These are phyloP conservation scores for Circinella umbellata DNA, from an alignment of 371 early-diverging fungal species.

Conservation along the genomic window DNA sequence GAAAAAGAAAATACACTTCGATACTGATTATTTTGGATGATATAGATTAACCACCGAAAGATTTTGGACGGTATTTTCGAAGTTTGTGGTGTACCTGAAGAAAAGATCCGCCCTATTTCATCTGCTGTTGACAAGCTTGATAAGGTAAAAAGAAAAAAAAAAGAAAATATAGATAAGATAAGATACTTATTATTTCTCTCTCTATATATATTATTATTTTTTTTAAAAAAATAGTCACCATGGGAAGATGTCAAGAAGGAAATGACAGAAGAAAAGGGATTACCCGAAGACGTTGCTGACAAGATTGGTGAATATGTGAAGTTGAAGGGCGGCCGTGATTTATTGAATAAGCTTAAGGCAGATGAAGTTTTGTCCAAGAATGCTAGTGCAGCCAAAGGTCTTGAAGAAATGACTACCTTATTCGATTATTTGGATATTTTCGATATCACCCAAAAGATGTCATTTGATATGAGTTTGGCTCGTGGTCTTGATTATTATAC, in stretches of 20 bases:
- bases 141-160: constrained; percentile 53
- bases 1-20: neutral
- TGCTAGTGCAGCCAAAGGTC: constrained; percentile 80
- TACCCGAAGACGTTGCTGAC: constrained; percentile 80
- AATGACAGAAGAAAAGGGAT: constrained; percentile 90
- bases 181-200: neutral
- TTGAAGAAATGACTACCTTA: constrained; percentile 87
- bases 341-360: constrained; percentile 67
- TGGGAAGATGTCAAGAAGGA: constrained; percentile 95
- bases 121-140: constrained; percentile 99
- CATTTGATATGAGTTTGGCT: neutral
- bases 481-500: constrained; percentile 99
- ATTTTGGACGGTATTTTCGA: constrained; percentile 96
- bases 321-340: constrained; percentile 73
- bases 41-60: constrained; percentile 89
- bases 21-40: neutral
- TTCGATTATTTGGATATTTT: constrained; percentile 88
- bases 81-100: constrained; percentile 89
- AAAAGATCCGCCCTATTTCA: constrained; percentile 89
- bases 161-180: neutral
- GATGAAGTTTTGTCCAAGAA: constrained; percentile 69
- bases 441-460: constrained; percentile 61
- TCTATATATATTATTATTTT: neutral
- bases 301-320: constrained; percentile 89
- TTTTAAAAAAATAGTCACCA: constrained; percentile 61